A percentile compares a stretch with the other conserved stretches of the same genome.
phyloP scores from a whole-genome alignment of 1,139 yeast genomes.

The Saccharomyces pastorianus region DNA sequence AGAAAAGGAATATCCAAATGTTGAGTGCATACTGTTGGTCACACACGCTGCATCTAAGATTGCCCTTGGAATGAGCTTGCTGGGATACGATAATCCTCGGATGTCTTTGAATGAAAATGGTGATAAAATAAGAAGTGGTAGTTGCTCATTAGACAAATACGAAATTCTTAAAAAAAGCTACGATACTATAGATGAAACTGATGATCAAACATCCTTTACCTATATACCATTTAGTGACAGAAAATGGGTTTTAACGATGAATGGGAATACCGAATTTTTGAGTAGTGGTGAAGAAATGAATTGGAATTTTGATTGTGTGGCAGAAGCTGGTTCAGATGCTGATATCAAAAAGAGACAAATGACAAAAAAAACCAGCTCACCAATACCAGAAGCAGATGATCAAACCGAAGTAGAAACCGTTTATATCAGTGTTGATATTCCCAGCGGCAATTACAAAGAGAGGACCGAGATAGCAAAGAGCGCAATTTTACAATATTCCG shows the following conservation, averaged over 20 bases:
- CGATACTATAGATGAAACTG: constrained; percentile 25
- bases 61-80: constrained; percentile 62
- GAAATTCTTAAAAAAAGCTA: constrained; percentile 37
- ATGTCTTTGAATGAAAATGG: constrained; percentile 44
- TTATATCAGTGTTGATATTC: constrained; percentile 39
- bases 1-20: constrained; percentile 46
- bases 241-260: constrained; percentile 49
- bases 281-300: constrained; percentile 78
- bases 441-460: constrained; percentile 31
- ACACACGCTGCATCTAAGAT: constrained; percentile 84
- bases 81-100: constrained; percentile 41
- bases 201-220: not conserved
- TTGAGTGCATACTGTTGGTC: constrained; percentile 50
- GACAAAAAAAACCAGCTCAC: not conserved
- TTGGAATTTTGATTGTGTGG: constrained; percentile 59
- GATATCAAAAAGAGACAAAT: constrained; percentile 44
- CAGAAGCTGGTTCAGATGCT: constrained; percentile 68
- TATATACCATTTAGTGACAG: constrained; percentile 16
- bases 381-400: not conserved
- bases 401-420: constrained; percentile 27
- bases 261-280: constrained; percentile 62
- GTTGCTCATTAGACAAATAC: constrained; percentile 53
- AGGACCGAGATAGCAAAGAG: constrained; percentile 25
- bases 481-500: constrained; percentile 43
- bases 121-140: constrained; percentile 43